Evolutionary conservation across 164 flowering plant genomes (phyloP), one percentile per base, ranked within the genome.

Genomic region (Nymphaea thermarum): DNA sequence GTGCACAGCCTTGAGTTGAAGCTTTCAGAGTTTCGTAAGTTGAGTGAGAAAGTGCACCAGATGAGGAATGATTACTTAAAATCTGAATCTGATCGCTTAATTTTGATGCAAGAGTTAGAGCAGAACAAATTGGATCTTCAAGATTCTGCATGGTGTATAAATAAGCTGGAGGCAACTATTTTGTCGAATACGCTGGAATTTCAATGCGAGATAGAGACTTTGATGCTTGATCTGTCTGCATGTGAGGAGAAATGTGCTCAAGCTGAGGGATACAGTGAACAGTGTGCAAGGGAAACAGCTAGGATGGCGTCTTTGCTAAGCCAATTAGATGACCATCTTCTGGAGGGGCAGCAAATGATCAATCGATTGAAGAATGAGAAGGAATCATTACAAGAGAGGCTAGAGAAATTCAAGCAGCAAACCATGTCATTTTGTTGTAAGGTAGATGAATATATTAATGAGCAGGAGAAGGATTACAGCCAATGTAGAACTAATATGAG

Each of bases 191-290:
- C 84, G 68, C 70, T 92, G 64, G 98, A 89, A 66, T 87, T 84
- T 14, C 89, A 86, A 67, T 87, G 94, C 77, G 96, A 92, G 80
- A 84, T 88, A 66, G 96, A 89, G 79, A 85, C 89, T 79, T 77
- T 85, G 81, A 92, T 80, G 83, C 85, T 89, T 66, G 92, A 91
- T 68, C 67, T 84, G 55, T 67, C 74, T 68, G 70, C 86, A 68
- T 68, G 86, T 80, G 90, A 83, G 74, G 85, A 84, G 59, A 73
- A 72, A 55, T 81, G 66, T 68, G 62, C 72, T 67, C 90, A 91
- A 71, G 78, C 85, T 65, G 78, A 82, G 69, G 82, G 78, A 73
- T 55, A 71, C 18, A 76, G 76, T 67, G 86, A 89, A 68, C 80
- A 86, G 76, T 71, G 74, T 62, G 25, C 66, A 72, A 78, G 71